Base-by-base conservation (phyloP, 116 monocot genomes). In the Posidonia oceanica region DNA sequence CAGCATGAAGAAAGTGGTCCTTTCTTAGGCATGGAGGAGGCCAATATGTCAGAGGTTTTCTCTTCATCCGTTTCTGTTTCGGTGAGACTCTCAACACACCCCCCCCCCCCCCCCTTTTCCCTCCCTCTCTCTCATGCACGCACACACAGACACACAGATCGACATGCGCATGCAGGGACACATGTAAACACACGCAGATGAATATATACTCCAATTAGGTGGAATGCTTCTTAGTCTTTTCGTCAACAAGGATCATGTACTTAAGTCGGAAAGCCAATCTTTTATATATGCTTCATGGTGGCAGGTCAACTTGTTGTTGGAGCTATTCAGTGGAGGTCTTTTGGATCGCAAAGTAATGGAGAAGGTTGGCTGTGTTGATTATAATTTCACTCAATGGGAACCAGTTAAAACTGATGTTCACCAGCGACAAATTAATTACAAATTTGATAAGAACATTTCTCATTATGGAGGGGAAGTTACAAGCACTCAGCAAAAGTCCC, bases 401-500 rank as follows among this genome's bases (percentile, higher is more conserved):
- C 48, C 79, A 60, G 79, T 90, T 21, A 85, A 81, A 61, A 18
- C 73, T 56, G 98, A 73, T 52, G 22, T 63, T 14, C 38, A 39
- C 14, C 91, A 88, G 69, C 70, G 98, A 69, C 93, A 98, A 74
- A 36, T 86, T 20, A 59, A 83, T 55, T 90, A 82, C 68, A 92
- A 85, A 73, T 98, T 92, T 63, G 79, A 83, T 72, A 87, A 90
- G 53, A 77, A 61, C 17, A 52, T 89, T 52, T 80, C 82, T 37
- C 71, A 64, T 23, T 83, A 79, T 66, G 90, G 83, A 41, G 98
- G 93, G 8, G 84, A 83, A 71, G 79, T 82, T 40, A 90, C 86
- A 15, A 87, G 87, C 85, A 93, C 87, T n/a, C 93, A 98, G 73
- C 89, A 87, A 42, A 89, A 85, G 58, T 84, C 85, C 51, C 78